Evolutionary conservation across 768 basidiomycete genomes (phyloP).

Genomic region (Nidula microcarpa): DNA sequence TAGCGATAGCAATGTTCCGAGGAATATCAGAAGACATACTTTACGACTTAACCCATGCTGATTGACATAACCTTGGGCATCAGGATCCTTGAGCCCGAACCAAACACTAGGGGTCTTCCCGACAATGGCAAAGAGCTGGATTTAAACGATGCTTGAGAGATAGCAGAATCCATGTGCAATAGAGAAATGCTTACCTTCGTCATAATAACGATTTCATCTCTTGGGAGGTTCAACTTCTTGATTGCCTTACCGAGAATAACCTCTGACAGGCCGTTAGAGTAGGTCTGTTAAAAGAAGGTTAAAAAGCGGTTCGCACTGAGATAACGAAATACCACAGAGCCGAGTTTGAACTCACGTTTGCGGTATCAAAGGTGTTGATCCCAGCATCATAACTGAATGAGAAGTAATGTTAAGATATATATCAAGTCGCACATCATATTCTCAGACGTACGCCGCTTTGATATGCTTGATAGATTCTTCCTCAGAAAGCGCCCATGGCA

Average conservation of each 20-base stretch:
- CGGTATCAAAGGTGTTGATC: conserved; percentile 61
- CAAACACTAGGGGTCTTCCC: conserved; percentile 11
- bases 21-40: no score
- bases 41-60: conserved; percentile 45
- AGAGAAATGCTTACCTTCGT: conserved; percentile 49
- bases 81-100: conserved; percentile 12
- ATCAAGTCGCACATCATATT: background rate
- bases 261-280: conserved; percentile 67
- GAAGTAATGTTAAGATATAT: background rate
- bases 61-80: conserved; percentile 51
- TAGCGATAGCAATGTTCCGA: no score
- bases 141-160: no score
- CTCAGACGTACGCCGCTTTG: conserved; percentile 21
- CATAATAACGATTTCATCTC: conserved; percentile 74
- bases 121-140: conserved; percentile 36
- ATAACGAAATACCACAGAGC: background rate
- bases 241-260: conserved; percentile 69
- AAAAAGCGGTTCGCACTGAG: background rate
- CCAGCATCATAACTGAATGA: conserved; percentile 50
- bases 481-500: conserved; percentile 41
- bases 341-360: conserved; percentile 38
- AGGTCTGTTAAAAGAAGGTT: conserved; percentile 32
- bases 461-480: conserved; percentile 51
- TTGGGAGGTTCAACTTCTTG: conserved; percentile 59
- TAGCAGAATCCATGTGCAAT: no score